Evolutionary conservation across 495 filamentous ascomycete genomes (phyloP).

Genomic region (Aspergillus olivimuriae): DNA sequence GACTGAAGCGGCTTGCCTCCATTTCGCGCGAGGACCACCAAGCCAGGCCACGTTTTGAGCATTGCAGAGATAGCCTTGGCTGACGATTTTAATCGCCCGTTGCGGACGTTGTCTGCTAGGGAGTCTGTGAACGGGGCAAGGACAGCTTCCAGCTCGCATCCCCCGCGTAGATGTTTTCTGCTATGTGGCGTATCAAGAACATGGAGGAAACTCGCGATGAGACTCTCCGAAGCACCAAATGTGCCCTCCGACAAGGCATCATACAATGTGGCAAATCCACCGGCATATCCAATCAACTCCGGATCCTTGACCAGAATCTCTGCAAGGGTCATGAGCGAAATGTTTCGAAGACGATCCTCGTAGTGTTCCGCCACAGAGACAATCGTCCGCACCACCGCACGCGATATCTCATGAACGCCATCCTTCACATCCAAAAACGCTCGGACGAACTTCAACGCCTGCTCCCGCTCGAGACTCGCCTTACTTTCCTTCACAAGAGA

Average conservation of each 20-base stretch:
- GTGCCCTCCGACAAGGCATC: slow-evolving; percentile 85
- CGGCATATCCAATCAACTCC: slow-evolving; percentile 65
- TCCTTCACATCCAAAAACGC: slow-evolving; percentile 95
- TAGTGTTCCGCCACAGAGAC: slow-evolving; percentile 83
- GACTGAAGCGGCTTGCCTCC: slow-evolving; percentile 77
- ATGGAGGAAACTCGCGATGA: slow-evolving; percentile 79
- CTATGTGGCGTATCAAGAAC: slow-evolving; percentile 78
- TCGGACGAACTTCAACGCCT: slow-evolving; percentile 92
- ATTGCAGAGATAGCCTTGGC: slow-evolving; percentile 81
- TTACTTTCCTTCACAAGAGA: slow-evolving; percentile 94
- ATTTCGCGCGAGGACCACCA: slow-evolving; percentile 80
- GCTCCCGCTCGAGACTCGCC: slow-evolving; percentile 91
- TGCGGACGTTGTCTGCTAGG: slow-evolving; percentile 55
- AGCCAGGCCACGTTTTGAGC: slow-evolving; percentile 83
- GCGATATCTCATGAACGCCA: slow-evolving; percentile 81
- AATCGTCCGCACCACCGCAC: slow-evolving; percentile 77
- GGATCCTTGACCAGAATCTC: slow-evolving; percentile 88
- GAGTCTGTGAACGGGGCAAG: slow-evolving; percentile 89
- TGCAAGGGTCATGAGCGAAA: slow-evolving; percentile 85
- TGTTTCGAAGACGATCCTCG: slow-evolving; percentile 81
- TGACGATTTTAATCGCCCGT: slow-evolving; percentile 74
- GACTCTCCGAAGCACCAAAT: slow-evolving; percentile 82
- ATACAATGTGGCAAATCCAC: slow-evolving; percentile 73
- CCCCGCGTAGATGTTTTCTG: slow-evolving; percentile 71
- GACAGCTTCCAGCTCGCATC: slow-evolving; percentile 72